phyloP scores from a whole-genome alignment of 2,329 filamentous ascomycete genomes.

The Paecilomyces dactylethromorphus region DNA sequence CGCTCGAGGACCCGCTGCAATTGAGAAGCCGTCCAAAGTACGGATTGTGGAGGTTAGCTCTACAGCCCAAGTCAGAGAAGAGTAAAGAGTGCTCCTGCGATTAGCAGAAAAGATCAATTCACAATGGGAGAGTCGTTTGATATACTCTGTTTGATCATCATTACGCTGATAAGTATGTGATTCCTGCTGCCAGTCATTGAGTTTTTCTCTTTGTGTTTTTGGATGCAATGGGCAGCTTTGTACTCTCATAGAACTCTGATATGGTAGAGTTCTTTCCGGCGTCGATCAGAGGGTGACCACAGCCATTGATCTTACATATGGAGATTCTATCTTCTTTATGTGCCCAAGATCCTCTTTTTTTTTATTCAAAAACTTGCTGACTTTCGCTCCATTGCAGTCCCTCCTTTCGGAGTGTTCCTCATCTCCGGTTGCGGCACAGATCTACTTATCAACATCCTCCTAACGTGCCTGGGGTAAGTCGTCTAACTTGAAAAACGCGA shows the following conservation, averaged over 20 bases:
- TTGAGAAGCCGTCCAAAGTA: not conserved
- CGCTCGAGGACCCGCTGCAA: slow-evolving; percentile 8
- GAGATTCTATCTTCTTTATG: not conserved
- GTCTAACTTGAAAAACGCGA: not conserved
- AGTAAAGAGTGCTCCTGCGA: not conserved
- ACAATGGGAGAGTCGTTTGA: not conserved
- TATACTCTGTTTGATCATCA: not conserved
- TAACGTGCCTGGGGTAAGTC: slow-evolving; percentile 58
- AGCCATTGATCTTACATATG: not conserved
- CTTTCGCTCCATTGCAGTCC: slow-evolving; percentile 41
- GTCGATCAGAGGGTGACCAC: not conserved
- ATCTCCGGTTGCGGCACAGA: slow-evolving; percentile 61
- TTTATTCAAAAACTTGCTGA: not conserved
- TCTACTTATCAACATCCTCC: slow-evolving; percentile 59
- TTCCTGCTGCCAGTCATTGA: not conserved
- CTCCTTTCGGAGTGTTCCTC: slow-evolving; percentile 58
- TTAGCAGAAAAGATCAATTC: not conserved
- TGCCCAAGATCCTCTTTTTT: not conserved
- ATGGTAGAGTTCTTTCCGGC: not conserved
- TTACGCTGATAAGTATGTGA: not conserved
- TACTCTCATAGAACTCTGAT: not conserved
- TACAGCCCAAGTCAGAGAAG: not conserved
- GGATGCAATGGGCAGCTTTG: not conserved
- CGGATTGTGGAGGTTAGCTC: slow-evolving; percentile 6
- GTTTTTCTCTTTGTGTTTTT: not conserved